phyloP scores from a whole-genome alignment of 2,329 filamentous ascomycete genomes.

The Aspergillus amoenus region DNA sequence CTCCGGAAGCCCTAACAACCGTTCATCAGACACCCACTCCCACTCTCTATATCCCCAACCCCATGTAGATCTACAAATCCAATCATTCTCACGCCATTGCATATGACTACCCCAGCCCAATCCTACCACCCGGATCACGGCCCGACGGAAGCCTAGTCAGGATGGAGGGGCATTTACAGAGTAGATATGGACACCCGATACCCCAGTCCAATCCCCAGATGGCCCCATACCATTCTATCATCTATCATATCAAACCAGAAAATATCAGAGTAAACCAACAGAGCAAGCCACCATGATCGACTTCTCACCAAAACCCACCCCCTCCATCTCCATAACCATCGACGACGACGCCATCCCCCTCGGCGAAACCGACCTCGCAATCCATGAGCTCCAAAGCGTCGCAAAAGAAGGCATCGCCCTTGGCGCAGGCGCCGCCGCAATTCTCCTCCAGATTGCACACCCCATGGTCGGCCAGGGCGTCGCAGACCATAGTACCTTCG shows the following conservation, averaged over 20 bases:
- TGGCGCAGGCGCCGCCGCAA: neutral
- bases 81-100: too few relatives aligned
- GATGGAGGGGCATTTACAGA: neutral
- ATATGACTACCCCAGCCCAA: neutral
- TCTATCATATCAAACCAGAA: neutral
- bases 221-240: too few relatives aligned
- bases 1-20: too few relatives aligned
- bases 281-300: neutral
- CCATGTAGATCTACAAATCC: too few relatives aligned
- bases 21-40: too few relatives aligned
- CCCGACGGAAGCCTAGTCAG: neutral
- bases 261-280: neutral
- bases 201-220: too few relatives aligned
- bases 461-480: constrained; percentile 8
- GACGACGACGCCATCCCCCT: neutral
- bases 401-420: constrained; percentile 4
- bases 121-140: neutral
- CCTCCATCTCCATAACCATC: neutral
- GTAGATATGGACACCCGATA: neutral
- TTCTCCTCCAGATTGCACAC: constrained; percentile 12
- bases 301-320: constrained; percentile 9
- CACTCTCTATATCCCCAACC: too few relatives aligned
- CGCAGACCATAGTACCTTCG: constrained; percentile 9
- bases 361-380: neutral
- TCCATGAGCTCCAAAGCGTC: neutral